Evolutionary conservation across 2,329 filamentous ascomycete genomes (phyloP).

Genomic region (Aspergillus pseudoglaucus): DNA sequence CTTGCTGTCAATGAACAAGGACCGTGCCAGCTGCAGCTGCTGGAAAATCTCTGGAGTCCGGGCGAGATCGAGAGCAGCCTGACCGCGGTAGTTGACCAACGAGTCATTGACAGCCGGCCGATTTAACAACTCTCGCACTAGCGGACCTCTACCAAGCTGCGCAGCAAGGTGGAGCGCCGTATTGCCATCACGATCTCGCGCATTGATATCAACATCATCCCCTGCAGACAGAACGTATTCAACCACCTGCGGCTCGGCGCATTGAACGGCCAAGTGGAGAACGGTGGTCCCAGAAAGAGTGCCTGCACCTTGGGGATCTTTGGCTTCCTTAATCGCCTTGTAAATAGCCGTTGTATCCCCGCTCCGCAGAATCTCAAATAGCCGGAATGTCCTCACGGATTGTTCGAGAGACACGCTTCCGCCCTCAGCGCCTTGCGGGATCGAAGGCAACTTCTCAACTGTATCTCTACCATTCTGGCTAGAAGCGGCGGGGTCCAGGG

Average conservation of each 20-base stretch:
- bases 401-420: conserved; percentile 65
- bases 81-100: conserved; percentile 74
- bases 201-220: conserved; percentile 73
- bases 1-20: conserved; percentile 81
- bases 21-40: conserved; percentile 81
- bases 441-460: conserved; percentile 28
- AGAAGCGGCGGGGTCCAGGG: conserved; percentile 22
- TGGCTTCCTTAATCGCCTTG: conserved; percentile 62
- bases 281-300: conserved; percentile 68
- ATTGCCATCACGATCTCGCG: conserved; percentile 87
- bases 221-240: conserved; percentile 83
- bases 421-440: conserved; percentile 23
- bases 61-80: conserved; percentile 79
- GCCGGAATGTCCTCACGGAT: conserved; percentile 86
- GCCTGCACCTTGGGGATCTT: conserved; percentile 44
- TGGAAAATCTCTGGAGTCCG: conserved; percentile 94
- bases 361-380: conserved; percentile 85
- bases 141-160: conserved; percentile 67
- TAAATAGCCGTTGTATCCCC: conserved; percentile 88
- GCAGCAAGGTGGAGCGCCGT: conserved; percentile 87
- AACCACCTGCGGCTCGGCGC: conserved; percentile 83
- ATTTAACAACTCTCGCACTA: conserved; percentile 78
- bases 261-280: conserved; percentile 89
- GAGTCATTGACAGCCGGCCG: conserved; percentile 83
- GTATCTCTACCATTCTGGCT: conserved; percentile 16